These are phyloP conservation scores for Exophiala calicioides DNA, from an alignment of 2,329 filamentous ascomycete species.

Conservation along the genomic window DNA sequence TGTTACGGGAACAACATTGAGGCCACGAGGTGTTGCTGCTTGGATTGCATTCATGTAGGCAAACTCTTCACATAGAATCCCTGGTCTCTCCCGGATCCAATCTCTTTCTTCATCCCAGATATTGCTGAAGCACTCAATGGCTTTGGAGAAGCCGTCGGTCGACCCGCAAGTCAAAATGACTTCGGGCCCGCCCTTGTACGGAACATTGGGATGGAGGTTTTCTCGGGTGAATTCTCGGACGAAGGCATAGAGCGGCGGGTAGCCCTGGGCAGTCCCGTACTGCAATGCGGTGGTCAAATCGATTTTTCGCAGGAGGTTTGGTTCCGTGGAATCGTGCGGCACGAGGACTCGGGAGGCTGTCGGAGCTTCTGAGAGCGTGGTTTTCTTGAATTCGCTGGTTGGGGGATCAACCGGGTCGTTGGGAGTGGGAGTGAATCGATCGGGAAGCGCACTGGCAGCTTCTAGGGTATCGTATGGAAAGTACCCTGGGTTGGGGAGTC, in stretches of 20 bases:
- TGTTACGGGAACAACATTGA: constrained; percentile 72
- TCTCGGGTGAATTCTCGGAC: constrained; percentile 75
- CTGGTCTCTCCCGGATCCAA: constrained; percentile 69
- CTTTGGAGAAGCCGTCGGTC: constrained; percentile 83
- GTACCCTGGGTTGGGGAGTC: constrained; percentile 75
- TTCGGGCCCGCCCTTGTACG: constrained; percentile 74
- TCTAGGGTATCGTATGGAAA: constrained; percentile 93
- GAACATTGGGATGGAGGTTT: constrained; percentile 76
- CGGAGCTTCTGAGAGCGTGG: constrained; percentile 37
- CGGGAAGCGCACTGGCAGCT: constrained; percentile 71
- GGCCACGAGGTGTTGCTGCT: constrained; percentile 64
- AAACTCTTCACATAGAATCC: constrained; percentile 76
- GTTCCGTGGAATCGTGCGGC: constrained; percentile 64
- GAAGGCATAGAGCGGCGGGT: constrained; percentile 75
- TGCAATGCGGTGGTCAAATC: constrained; percentile 81
- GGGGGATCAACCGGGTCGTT: constrained; percentile 59
- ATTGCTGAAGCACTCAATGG: constrained; percentile 72
- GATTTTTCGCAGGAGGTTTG: constrained; percentile 67
- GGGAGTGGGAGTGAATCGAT: constrained; percentile 71
- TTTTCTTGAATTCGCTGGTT: constrained; percentile 38
- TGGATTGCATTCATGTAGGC: constrained; percentile 76
- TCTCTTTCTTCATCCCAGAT: constrained; percentile 71
- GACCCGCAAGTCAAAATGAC: constrained; percentile 77
- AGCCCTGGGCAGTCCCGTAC: constrained; percentile 81
- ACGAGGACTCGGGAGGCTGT: constrained; percentile 63